A percentile compares a stretch with the other conserved stretches of the same genome.
These are phyloP conservation scores for Rhizopogon vesiculosus DNA, from an alignment of 768 basidiomycete species.

Conservation along the genomic window DNA sequence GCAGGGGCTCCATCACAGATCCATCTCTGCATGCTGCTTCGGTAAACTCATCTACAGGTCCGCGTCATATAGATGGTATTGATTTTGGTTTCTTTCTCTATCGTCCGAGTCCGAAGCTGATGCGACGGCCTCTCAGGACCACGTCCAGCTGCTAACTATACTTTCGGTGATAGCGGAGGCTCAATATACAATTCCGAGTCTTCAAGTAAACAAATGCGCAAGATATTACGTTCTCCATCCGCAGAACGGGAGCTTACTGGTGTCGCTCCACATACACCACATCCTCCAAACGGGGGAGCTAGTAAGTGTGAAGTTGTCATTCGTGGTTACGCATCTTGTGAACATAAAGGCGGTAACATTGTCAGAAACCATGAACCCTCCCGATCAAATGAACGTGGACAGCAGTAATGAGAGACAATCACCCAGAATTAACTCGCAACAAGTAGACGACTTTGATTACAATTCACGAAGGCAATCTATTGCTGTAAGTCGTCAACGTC, in stretches of 20 bases:
- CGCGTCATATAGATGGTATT: constrained; percentile 17
- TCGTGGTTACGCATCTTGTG: constrained; percentile 9
- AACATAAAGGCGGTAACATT: constrained; percentile 13
- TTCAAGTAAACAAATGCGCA: constrained; percentile 39
- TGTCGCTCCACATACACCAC: constrained; percentile 13
- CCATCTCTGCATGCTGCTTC: constrained; percentile 68
- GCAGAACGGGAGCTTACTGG: constrained; percentile 31
- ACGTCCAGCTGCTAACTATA: constrained; percentile 62
- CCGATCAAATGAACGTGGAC: constrained; percentile 37
- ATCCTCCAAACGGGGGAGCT: constrained; percentile 15
- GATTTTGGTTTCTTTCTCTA: constrained; percentile 9
- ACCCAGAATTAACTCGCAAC: constrained; percentile 27
- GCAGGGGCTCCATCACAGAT: constrained; percentile 82
- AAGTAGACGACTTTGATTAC: constrained; percentile 56
- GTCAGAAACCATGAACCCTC: constrained; percentile 26
- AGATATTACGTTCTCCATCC: constrained; percentile 56
- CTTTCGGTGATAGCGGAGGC: constrained; percentile 51
- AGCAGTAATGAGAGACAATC: constrained; percentile 21
- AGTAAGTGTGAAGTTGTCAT: constrained; percentile 16
- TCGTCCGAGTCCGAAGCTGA: constrained; percentile 13
- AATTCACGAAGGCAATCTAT: constrained; percentile 71
- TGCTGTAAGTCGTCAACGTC: constrained; percentile 39
- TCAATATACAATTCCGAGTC: constrained; percentile 36
- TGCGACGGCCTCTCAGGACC: constrained; percentile 38
- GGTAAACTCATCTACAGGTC: constrained; percentile 15